A percentile compares a stretch with the other conserved stretches of the same genome.
These are phyloP conservation scores for Xylariaceae sp. DNA, from an alignment of 2,329 filamentous ascomycete genomes.

Conservation along the genomic window DNA sequence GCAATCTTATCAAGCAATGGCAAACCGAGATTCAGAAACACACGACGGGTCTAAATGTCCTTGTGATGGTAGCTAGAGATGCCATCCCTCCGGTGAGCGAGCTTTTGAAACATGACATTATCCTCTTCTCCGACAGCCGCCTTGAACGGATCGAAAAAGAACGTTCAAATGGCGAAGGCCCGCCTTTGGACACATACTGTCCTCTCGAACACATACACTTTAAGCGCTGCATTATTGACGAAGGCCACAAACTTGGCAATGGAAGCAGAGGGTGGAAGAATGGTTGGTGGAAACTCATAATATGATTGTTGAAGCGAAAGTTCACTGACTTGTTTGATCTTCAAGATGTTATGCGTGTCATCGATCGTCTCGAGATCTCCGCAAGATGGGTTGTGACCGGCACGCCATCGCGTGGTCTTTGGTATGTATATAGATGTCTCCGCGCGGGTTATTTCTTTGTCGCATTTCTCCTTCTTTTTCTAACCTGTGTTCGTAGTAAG, in stretches of 20 bases:
- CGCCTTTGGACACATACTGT: conserved; percentile 41
- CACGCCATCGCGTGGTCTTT: conserved; percentile 80
- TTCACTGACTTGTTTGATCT: neutral
- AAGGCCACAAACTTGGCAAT: conserved; percentile 82
- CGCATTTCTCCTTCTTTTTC: no score
- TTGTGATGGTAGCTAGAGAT: conserved; percentile 57
- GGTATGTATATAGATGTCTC: no score
- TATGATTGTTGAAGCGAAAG: no score
- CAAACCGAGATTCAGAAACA: conserved; percentile 76
- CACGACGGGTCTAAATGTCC: conserved; percentile 61
- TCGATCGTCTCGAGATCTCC: conserved; percentile 60
- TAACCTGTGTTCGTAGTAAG: no score
- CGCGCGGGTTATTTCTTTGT: no score
- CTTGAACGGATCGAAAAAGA: conserved; percentile 64
- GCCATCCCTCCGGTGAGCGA: conserved; percentile 55
- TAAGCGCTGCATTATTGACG: conserved; percentile 86
- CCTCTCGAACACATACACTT: conserved; percentile 73
- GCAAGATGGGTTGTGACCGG: conserved; percentile 88
- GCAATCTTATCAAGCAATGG: conserved; percentile 85
- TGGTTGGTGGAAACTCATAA: conserved; percentile 13
- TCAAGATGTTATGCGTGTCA: conserved; percentile 43
- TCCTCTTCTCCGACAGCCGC: conserved; percentile 71
- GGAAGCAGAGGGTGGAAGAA: conserved; percentile 54
- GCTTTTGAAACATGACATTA: conserved; percentile 67
- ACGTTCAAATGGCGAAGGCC: conserved; percentile 35